Conservation (phyloP, 768 basidiomycete species). For the Sarcomyxa edulis region DNA sequence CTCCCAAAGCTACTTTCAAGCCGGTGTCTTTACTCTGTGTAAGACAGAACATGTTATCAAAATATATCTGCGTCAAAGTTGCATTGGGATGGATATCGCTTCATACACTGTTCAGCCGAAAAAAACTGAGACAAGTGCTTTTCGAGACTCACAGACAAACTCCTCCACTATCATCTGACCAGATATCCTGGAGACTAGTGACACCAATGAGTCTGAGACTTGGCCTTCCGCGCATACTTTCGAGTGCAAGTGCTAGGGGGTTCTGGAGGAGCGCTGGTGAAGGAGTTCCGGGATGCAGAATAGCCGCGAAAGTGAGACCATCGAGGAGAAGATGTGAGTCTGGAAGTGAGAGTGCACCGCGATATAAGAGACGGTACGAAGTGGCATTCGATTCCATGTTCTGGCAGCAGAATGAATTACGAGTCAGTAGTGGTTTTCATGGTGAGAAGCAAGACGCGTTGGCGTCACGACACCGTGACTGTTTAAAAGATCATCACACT, state of each 20-base stretch:
- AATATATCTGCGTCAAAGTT: slow-evolving; percentile 55
- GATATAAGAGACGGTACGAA: slow-evolving; percentile 60
- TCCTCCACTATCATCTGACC: slow-evolving; percentile 53
- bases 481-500: no score
- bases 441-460: no score
- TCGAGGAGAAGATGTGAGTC: slow-evolving; percentile 71
- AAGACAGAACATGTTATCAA: slow-evolving; percentile 67
- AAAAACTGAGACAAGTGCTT: slow-evolving; percentile 18
- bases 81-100: slow-evolving; percentile 73
- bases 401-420: no score
- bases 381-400: slow-evolving; percentile 7
- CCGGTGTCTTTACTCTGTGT: slow-evolving; percentile 28
- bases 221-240: slow-evolving; percentile 76
- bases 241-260: slow-evolving; percentile 65
- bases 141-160: slow-evolving; percentile 42
- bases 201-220: slow-evolving; percentile 54
- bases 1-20: slow-evolving; percentile 65
- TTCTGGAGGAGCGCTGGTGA: slow-evolving; percentile 51
- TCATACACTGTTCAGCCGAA: not conserved
- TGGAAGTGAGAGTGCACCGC: slow-evolving; percentile 68
- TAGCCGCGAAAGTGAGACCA: slow-evolving; percentile 64
- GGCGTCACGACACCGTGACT: no score
- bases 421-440: no score
- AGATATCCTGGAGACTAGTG: slow-evolving; percentile 47
- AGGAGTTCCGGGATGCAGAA: slow-evolving; percentile 37